Evolutionary conservation across 148 eudicot species (phyloP), one percentile per base, ranked within the genome.

Genomic region (Rhododendron ovatum): DNA sequence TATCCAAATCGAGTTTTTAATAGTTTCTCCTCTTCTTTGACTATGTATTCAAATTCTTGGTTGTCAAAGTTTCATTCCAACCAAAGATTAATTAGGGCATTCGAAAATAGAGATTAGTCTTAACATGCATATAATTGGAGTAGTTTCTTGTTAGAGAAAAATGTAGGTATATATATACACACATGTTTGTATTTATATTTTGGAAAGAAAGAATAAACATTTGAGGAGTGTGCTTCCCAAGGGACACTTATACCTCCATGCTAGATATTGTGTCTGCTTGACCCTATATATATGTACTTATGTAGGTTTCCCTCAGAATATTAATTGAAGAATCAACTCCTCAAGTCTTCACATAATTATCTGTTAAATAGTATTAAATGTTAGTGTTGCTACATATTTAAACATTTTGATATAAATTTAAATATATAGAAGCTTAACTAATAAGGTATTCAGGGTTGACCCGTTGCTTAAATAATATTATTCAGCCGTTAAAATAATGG

Each of bases 361-460:
- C 35, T 26, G 74, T 10, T 71, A 30, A 33, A 71, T 30, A 71
- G 33, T 17, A 15, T 2, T 15, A 14, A 51, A 51, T 14, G 18
- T 18, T 51, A 13, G 18, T 51, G 24, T 24, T 61, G 50, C 50
- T 47, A 47, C 11, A 9, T 47, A 47, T 22, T 22, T 61, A 41
- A 41, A 61, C 11, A 61, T 61, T 1, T 61, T 7, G 28, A 47
- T 47, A 47, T 47, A 47, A 47, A 47, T 41, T 41, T 41, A 41
- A 41, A 6, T 6, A 41, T 41, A 41, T 41, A 6, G 7, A 65
- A 26, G 73, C 3, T 26, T 69, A 69, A 14, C 6, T 1, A 51
- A 12, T 14, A 63, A 61, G 37, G 75, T 61, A 22, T n/a, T 82
- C 84, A 30, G n/a, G 84, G 75, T 82, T 82, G 84, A 82, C 84